Base-by-base conservation (phyloP, 768 basidiomycete genomes). In the Albatrellus ellisii region DNA sequence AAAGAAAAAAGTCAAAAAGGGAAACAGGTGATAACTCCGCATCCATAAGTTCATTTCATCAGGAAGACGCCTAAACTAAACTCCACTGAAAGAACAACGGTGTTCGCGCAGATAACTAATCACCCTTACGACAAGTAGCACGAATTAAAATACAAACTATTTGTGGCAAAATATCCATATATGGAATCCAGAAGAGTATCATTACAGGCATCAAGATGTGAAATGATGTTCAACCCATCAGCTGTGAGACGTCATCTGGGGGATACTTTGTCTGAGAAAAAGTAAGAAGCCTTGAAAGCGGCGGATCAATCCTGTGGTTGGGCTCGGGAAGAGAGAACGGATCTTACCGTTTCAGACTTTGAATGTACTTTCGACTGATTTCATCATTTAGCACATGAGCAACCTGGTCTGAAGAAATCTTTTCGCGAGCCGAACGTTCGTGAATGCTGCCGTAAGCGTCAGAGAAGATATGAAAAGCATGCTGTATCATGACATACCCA, bases 341-440 rank as follows among this genome's bases (percentile, higher is more conserved):
- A 11, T 51, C 66, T n/a, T 51, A 88, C 90, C 92, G 65, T 64
- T 97, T 98, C 41, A 98, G 59, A 57, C 89, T 95, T 63, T 98
- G 95, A 44, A 99, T 98, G 57, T 97, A 99, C 62, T 98, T 99
- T 46, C 95, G 73, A 54, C 88, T 91, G 55, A 97, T 89, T 75
- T 99, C 95, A 54, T 99, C 95, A 58, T 99, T 99, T 45, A 99
- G 59, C 2, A 98, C 95, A 59, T 99, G 95, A 0, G 94, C 95
- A 6, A 99, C 91, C 57, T 92, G 88, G 59, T 97, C 92, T 28
- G 84, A 79, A 11, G 88, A 91, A 46, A 99, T 99, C 65, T 97
- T 97, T 61, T 99, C 94, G 48, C 92, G 81, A 2, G 94, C 95
- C 0, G 88, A 90, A 56, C 95, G 85, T 61, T 95, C 95, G 64